Conservation (phyloP, 208 protist genomes). For the Leishmania mexicana region DNA sequence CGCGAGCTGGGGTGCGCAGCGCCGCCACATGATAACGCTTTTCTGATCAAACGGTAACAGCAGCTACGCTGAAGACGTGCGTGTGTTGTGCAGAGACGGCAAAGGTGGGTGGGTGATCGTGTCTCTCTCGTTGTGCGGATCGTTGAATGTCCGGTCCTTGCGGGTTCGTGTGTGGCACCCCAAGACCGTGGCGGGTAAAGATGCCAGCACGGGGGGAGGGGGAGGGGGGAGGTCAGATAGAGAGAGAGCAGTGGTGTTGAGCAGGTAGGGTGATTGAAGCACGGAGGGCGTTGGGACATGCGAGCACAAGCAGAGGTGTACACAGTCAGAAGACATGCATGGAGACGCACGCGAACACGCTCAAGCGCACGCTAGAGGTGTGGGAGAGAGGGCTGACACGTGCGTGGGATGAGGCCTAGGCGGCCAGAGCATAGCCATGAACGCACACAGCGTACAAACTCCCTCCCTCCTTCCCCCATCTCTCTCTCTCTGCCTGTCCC, state of each 20-base stretch:
- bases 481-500: background rate
- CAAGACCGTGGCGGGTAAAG: background rate
- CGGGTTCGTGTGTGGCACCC: background rate
- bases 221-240: background rate
- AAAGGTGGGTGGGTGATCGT: background rate
- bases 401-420: background rate
- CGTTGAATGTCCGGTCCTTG: background rate
- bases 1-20: background rate
- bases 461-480: too few relatives aligned
- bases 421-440: background rate
- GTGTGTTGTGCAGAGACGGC: background rate
- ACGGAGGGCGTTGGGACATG: background rate
- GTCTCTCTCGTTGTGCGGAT: background rate
- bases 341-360: background rate
- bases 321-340: background rate
- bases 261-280: background rate
- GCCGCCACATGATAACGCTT: background rate
- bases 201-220: too few relatives aligned
- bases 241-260: conserved; percentile 11
- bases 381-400: background rate
- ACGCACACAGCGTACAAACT: background rate
- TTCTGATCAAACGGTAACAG: background rate
- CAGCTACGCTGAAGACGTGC: background rate
- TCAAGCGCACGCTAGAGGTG: background rate
- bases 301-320: background rate